Percentiles rank a stretch among this genome's conserved stretches.
Evolutionary conservation across 2,329 filamentous ascomycete species (phyloP).

Genomic region (Hymenoscyphus salicellus): DNA sequence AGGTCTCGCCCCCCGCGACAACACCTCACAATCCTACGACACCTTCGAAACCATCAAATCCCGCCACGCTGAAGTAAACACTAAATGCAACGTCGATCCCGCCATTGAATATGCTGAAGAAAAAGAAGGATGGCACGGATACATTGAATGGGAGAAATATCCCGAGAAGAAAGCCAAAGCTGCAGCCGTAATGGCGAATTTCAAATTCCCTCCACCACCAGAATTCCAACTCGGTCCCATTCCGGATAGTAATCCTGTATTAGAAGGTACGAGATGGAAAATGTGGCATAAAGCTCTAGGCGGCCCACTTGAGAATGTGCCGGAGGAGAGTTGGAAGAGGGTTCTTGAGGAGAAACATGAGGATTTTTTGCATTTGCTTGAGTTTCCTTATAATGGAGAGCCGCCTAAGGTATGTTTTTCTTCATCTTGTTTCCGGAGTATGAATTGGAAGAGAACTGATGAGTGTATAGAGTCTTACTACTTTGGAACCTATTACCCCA

Average conservation of each 20-base stretch:
- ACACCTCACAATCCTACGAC: neutral
- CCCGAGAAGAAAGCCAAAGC: constrained; percentile 12
- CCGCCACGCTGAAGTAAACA: neutral
- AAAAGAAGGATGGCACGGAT: constrained; percentile 8
- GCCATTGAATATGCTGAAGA: constrained; percentile 5
- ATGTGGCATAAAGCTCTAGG: constrained; percentile 55
- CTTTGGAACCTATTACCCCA: constrained; percentile 53
- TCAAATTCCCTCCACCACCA: constrained; percentile 38
- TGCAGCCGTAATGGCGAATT: constrained; percentile 7
- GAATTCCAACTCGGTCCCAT: constrained; percentile 57
- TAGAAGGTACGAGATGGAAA: constrained; percentile 56
- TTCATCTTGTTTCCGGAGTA: neutral
- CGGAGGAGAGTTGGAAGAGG: constrained; percentile 56
- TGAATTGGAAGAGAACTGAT: neutral
- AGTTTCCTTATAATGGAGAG: constrained; percentile 65
- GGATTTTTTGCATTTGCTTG: constrained; percentile 60
- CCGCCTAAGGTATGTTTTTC: constrained; percentile 43
- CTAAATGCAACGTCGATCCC: neutral
- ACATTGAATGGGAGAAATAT: constrained; percentile 12
- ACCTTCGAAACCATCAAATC: constrained; percentile 3
- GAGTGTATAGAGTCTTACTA: constrained; percentile 47
- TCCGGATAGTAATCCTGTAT: constrained; percentile 55
- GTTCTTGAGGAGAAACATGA: constrained; percentile 56
- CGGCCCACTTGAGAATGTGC: constrained; percentile 44
- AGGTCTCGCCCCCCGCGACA: constrained; percentile 4